phyloP scores from a whole-genome alignment of 148 eudicot species.

The Heliamphora exappendiculata region DNA sequence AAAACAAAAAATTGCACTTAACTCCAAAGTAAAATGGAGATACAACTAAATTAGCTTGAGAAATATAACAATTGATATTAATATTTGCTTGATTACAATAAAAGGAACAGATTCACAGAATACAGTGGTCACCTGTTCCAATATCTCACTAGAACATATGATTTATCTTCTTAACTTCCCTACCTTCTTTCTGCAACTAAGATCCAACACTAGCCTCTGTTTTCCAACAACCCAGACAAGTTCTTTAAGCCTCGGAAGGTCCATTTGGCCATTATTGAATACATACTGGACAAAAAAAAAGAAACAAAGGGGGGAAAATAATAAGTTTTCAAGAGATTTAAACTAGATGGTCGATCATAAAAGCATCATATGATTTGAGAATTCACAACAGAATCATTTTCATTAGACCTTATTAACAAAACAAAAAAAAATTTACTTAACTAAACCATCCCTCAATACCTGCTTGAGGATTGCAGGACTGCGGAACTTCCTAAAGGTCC shows the following conservation, averaged over 20 bases:
- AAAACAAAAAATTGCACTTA: neutral
- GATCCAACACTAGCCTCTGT: conserved; percentile 78
- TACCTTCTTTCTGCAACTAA: conserved; percentile 98
- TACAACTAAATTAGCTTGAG: neutral
- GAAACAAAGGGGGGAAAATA: no score
- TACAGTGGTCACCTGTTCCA: neutral
- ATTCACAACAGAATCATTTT: neutral
- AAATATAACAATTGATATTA: neutral
- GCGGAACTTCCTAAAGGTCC: neutral
- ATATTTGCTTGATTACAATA: neutral
- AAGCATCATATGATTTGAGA: neutral
- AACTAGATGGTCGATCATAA: neutral
- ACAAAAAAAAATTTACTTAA: neutral
- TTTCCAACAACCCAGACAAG: conserved; percentile 67
- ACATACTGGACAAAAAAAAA: conserved; percentile 67
- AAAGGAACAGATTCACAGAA: neutral
- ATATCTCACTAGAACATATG: neutral
- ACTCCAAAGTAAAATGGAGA: neutral
- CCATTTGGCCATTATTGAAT: conserved; percentile 84
- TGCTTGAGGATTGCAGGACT: neutral
- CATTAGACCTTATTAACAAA: neutral
- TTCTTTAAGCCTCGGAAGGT: conserved; percentile 79
- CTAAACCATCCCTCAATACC: neutral
- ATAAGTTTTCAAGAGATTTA: conserved; percentile 5
- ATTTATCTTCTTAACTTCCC: neutral